Base-by-base conservation (phyloP, 192 early-diverging fungal species). In the Mortierella antarctica region DNA sequence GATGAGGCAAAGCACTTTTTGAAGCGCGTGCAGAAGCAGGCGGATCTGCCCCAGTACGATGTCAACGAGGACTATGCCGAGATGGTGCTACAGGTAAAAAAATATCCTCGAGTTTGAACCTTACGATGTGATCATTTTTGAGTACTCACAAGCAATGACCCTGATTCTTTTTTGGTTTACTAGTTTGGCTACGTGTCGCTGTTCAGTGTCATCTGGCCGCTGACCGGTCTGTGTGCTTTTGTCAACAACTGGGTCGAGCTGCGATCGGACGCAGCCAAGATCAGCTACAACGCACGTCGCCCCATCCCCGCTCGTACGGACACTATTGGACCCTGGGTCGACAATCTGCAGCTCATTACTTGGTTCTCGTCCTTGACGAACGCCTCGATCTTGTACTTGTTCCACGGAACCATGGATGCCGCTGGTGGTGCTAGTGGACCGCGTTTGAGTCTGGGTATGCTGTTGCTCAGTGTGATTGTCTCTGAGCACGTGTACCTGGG, bases 211-310 rank as follows among this genome's bases (percentile, higher is more conserved):
- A 89, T 92, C 12, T 97, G 94, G 95, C 93, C 96, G 8, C 86
- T 96, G 65, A 92, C 95, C 3, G 90, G 95, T 21, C 70, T 97
- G 50, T 90, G 89, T 18, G 93, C 92, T 47, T 84, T 96, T 44
- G 54, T 97, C 44, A 97, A 97, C 83, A 97, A 98, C 82, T 95
- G 92, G 89, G 67, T 97, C 59, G 96, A 98, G 86, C 83, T 98
- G 51, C 89, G 97, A 55, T 87, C 91, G 9, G 96, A 98, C 79
- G 96, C 96, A 0, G 89, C 95, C 82, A 98, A 98, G 78, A 90
- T 98, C 57, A 93, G 93, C 70, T 91, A 86, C 51, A 86, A 92
- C 49, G 87, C 88, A 5, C 87, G 92, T 66, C 84, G 95, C 47
- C 93, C 95, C 5, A 84, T 89, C 58, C 92, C 95, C 5, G 73